Evolutionary conservation across 2,329 filamentous ascomycete species (phyloP), one percentile per base, ranked within the genome.

Genomic region (Cytospora schulzeri): DNA sequence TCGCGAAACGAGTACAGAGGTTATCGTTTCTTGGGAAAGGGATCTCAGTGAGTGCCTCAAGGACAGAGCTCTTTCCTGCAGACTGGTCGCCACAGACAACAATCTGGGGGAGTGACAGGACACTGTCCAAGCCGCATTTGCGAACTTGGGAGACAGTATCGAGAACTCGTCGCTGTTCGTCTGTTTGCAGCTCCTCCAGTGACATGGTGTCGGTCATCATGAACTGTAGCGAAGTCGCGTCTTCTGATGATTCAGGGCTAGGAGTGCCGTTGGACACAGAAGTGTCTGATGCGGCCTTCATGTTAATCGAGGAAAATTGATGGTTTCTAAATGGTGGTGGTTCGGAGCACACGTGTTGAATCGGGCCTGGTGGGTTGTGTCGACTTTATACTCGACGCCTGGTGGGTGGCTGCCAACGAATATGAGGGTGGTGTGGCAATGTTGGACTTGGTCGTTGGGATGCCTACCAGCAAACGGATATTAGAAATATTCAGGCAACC

Each of bases 31-130:
- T 14, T 2, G 57, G 62, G 22, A 61, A 64, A 2, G 57, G 63
- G n/a, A 64, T 61, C 31, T 60, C 63, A 0, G 63, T 61, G 31
- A 64, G 41, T 17, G 57, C 63, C 31, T 64, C 50, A 0, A 65
- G 26, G 3, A 63, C 38, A 0, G 64, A 66, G 57, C 64, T 63
- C 56, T 65, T 65, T 1, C 63, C 63, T 1, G 59, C 41, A 1
- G 63, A 65, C 63, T 65, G 63, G 2, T 65, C 64, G 0, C 64
- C 64, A 8, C 61, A 56, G 19, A 66, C 45, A 2, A 66, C 57
- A 14, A 66, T 60, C n/a, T 58, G 63, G 0, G 63, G 56, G 8
- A 53, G 26, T 2, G 29, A 33, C 6, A 57, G 24, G 1, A 59
- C 24, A 17, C 15, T 53, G 0, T 59, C 38, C 0, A 62, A 41